Evolutionary conservation across 306 rosid genomes (phyloP), one percentile per base, ranked within the genome.

Genomic region (Echinosophora koreensis): DNA sequence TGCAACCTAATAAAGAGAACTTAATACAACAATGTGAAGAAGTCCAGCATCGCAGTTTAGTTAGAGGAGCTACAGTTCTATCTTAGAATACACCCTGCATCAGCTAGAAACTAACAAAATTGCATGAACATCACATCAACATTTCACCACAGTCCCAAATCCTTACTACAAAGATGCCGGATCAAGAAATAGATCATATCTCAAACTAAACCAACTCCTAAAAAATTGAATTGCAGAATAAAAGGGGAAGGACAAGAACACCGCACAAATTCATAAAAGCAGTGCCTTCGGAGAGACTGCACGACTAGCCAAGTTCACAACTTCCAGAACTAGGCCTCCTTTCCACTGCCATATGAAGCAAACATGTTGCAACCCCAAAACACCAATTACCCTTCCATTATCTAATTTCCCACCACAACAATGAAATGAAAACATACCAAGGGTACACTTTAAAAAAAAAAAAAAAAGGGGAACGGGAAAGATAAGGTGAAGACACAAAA

Each of bases 361-460:
- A 35, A 72, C 55, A 72, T 57, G 41, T 56, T 38, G n/a, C 39
- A 56, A 72, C 11, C 27, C 41, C 41, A 56, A 55, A 39, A 15
- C 13, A 71, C 13, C 46, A 54, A 12, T 44, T 10, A 42, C n/a
- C 69, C 55, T 66, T 22, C 27, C 57, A 39, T 41, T n/a, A 56
- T 51, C 51, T n/a, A 28, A 68, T 13, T 68, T 2, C 30, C 52
- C 67, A 52, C 42, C 38, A 51, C 0, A 50, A n/a, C 70, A 52
- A 71, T 12, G 54, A 75, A 52, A 32, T 55, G 4, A 50, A 77
- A 82, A 57, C 63, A 58, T 16, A 13, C 18, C 44, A 54, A 55
- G 11, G 34, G 16, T 9, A 30, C 66, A 39, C 41, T 13, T 16
- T 22, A 35, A 18, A 5, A 46, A 74, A 34, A 42, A 42, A 7